phyloP scores from a whole-genome alignment of 1,139 yeast species.

The Meyerozyma sp. region DNA sequence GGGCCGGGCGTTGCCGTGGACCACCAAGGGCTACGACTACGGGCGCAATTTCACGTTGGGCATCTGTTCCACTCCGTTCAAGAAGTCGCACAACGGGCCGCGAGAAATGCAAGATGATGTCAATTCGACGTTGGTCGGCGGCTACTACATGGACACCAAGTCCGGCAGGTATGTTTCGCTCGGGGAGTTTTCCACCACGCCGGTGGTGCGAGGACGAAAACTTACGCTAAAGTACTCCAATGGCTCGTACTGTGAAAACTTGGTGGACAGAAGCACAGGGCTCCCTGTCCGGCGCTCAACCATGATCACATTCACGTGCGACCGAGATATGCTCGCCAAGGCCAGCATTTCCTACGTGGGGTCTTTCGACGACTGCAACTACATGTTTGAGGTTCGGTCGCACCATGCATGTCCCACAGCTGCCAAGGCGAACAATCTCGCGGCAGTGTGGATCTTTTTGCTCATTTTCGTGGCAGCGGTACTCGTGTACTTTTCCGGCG shows the following conservation, averaged over 20 bases:
- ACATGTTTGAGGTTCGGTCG: slow-evolving; percentile 79
- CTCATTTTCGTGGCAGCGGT: slow-evolving; percentile 50
- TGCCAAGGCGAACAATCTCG: slow-evolving; percentile 49
- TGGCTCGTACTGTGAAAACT: slow-evolving; percentile 61
- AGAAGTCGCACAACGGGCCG: slow-evolving; percentile 23
- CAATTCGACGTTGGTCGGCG: slow-evolving; percentile 58
- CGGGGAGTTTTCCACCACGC: slow-evolving; percentile 57
- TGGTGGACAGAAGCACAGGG: slow-evolving; percentile 28
- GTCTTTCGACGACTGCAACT: slow-evolving; percentile 68
- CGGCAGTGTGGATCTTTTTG: slow-evolving; percentile 56
- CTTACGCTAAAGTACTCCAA: slow-evolving; percentile 63
- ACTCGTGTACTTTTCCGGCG: slow-evolving; percentile 52
- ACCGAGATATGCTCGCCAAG: slow-evolving; percentile 61
- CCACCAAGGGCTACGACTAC: slow-evolving; percentile 65
- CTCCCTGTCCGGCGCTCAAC: slow-evolving; percentile 54
- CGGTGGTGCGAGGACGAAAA: slow-evolving; percentile 67
- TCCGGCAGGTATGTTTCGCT: slow-evolving; percentile 54
- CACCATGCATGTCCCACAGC: slow-evolving; percentile 87
- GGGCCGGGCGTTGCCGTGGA: slow-evolving; percentile 52
- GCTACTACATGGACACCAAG: slow-evolving; percentile 52
- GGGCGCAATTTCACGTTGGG: slow-evolving; percentile 76
- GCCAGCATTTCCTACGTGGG: slow-evolving; percentile 73
- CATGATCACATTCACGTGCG: slow-evolving; percentile 71
- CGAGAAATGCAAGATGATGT: slow-evolving; percentile 26
- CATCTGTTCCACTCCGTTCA: slow-evolving; percentile 65